Percentiles rank a stretch among this genome's conserved stretches.
Evolutionary conservation across 176 grass and related monocot genomes (phyloP).

Genomic region (Hordeum marinum): DNA sequence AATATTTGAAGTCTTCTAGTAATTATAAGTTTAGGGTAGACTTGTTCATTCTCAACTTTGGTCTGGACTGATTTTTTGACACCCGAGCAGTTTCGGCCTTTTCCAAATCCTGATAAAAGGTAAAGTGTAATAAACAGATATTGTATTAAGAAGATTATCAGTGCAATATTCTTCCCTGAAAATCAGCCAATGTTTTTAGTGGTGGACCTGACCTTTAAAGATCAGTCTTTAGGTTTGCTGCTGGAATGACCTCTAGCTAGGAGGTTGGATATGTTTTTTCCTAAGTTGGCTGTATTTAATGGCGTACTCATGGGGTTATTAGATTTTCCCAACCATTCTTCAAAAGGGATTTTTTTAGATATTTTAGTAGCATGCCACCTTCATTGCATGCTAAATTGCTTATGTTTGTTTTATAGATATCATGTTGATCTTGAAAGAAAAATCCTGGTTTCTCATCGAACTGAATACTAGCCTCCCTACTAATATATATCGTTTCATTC

Average conservation of each 20-base stretch:
- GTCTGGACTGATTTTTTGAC: too few relatives aligned
- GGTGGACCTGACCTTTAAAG: not conserved
- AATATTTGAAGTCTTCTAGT: not conserved
- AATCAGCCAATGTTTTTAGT: not conserved
- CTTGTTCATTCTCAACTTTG: not conserved
- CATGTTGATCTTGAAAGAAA: constrained; percentile 3
- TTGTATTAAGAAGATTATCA: not conserved
- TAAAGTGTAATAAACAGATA: not conserved
- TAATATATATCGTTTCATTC: not conserved
- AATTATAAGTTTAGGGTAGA: constrained; percentile 10
- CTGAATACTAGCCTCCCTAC: not conserved
- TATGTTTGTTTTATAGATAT: not conserved
- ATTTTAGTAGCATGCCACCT: not conserved
- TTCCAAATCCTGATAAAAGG: not conserved
- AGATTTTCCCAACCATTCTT: not conserved
- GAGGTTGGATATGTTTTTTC: not conserved
- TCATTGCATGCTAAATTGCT: constrained; percentile 12
- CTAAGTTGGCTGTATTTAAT: constrained; percentile 1
- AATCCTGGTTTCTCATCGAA: not conserved
- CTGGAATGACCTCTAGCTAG: not conserved
- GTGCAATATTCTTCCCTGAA: not conserved
- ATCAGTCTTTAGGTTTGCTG: not conserved
- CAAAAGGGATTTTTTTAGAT: not conserved
- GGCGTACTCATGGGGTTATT: not conserved
- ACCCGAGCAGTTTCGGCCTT: not conserved